phyloP scores from a whole-genome alignment of 1,284 basidiomycete genomes.

The Phlebopus sp. region DNA sequence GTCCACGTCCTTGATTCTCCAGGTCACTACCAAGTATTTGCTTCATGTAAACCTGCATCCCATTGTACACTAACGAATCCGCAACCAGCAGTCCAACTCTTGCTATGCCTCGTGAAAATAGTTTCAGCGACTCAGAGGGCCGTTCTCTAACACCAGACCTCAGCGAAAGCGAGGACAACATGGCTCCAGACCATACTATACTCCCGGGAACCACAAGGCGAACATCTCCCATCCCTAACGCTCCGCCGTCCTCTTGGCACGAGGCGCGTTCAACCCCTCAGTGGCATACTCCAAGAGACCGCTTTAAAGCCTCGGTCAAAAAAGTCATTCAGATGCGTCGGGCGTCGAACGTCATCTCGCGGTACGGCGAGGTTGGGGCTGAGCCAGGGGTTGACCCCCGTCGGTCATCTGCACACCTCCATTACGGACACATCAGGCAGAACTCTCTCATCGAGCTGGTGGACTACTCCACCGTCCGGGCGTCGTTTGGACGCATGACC shows the following conservation, averaged over 20 bases:
- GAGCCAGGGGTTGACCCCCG: constrained; percentile 65
- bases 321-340: constrained; percentile 57
- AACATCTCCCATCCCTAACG: not conserved
- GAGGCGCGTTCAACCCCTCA: not conserved
- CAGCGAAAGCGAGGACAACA: constrained; percentile 34
- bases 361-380: constrained; percentile 41
- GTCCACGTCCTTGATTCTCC: no score
- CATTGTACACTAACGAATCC: not conserved
- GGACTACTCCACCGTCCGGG: constrained; percentile 58
- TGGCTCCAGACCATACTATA: constrained; percentile 19
- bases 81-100: not conserved
- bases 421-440: constrained; percentile 51
- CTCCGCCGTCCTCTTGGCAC: constrained; percentile 6
- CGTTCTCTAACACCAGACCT: constrained; percentile 58
- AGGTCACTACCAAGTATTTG: no score
- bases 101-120: constrained; percentile 56
- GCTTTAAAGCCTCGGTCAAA: constrained; percentile 48
- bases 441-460: constrained; percentile 61
- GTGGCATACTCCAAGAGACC: constrained; percentile 38
- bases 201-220: not conserved
- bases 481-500: constrained; percentile 48
- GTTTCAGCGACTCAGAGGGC: constrained; percentile 56
- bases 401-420: constrained; percentile 45
- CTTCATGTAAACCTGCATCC: not conserved
- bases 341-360: constrained; percentile 42